Percentiles rank a stretch among this genome's conserved stretches.
Evolutionary conservation across 345 rosid genomes (phyloP).

Genomic region (Fremontodendron californicum): DNA sequence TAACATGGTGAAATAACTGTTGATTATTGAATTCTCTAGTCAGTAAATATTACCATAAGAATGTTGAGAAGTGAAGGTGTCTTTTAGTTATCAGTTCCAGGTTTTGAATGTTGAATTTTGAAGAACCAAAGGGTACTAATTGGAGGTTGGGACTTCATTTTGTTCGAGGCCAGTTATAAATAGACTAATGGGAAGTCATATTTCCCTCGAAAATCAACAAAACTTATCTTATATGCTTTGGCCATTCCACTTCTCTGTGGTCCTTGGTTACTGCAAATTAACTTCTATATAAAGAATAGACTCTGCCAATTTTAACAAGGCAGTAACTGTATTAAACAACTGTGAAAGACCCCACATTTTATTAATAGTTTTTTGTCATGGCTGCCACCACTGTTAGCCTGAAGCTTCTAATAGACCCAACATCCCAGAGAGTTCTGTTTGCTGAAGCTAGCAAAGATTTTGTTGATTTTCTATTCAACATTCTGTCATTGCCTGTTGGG

Average conservation of each 20-base stretch:
- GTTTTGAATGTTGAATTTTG: too few relatives aligned
- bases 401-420: conserved; percentile 16
- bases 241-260: background rate
- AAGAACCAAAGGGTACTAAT: background rate
- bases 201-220: background rate
- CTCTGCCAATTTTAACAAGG: background rate
- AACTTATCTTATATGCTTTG: background rate
- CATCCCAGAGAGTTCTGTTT: background rate
- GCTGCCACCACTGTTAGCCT: background rate
- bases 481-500: conserved; percentile 25
- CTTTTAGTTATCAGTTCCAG: background rate
- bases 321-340: background rate
- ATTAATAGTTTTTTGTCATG: background rate
- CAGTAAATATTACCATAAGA: too few relatives aligned
- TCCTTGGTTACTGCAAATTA: background rate
- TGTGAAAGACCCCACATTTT: too few relatives aligned
- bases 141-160: too few relatives aligned
- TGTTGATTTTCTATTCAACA: conserved; percentile 19
- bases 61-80: too few relatives aligned
- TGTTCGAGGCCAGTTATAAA: background rate
- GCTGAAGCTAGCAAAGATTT: conserved; percentile 19
- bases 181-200: background rate
- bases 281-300: background rate
- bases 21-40: too few relatives aligned
- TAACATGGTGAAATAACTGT: too few relatives aligned